These are phyloP conservation scores for Ceratobasidium sp. DNA, from an alignment of 1,284 basidiomycete genomes.

Conservation along the genomic window DNA sequence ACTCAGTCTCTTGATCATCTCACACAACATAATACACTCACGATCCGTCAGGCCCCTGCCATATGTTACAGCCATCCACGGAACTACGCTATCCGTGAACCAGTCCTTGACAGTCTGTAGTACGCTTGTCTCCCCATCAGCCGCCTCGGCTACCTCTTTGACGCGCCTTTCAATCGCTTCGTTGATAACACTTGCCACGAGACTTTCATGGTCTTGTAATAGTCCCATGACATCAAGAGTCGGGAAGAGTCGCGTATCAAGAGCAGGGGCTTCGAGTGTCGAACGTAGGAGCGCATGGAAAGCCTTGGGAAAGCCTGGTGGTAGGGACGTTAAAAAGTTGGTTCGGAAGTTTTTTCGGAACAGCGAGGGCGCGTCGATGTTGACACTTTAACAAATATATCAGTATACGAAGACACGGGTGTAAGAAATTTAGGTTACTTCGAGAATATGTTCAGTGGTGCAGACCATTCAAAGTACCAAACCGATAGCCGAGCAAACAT, in stretches of 20 bases:
- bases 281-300: slow-evolving; percentile 81
- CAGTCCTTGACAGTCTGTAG: slow-evolving; percentile 75
- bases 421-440: slow-evolving; percentile 61
- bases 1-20: neutral
- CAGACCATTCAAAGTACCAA: slow-evolving; percentile 73
- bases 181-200: slow-evolving; percentile 86
- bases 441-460: slow-evolving; percentile 71
- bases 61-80: slow-evolving; percentile 87
- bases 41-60: slow-evolving; percentile 72
- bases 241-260: slow-evolving; percentile 66
- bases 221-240: slow-evolving; percentile 82
- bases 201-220: slow-evolving; percentile 86
- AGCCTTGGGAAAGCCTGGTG: slow-evolving; percentile 70
- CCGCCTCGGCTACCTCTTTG: slow-evolving; percentile 71
- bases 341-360: slow-evolving; percentile 50
- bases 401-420: slow-evolving; percentile 28
- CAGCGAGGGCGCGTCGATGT: slow-evolving; percentile 47
- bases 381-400: slow-evolving; percentile 24
- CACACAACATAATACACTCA: slow-evolving; percentile 57
- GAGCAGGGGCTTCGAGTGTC: slow-evolving; percentile 66
- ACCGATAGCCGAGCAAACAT: slow-evolving; percentile 64
- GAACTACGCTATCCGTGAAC: slow-evolving; percentile 83
- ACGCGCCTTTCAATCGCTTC: slow-evolving; percentile 86
- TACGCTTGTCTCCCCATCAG: slow-evolving; percentile 71
- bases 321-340: slow-evolving; percentile 73